These are phyloP conservation scores for Agaricus blazei DNA, from an alignment of 768 basidiomycete genomes.

Conservation along the genomic window DNA sequence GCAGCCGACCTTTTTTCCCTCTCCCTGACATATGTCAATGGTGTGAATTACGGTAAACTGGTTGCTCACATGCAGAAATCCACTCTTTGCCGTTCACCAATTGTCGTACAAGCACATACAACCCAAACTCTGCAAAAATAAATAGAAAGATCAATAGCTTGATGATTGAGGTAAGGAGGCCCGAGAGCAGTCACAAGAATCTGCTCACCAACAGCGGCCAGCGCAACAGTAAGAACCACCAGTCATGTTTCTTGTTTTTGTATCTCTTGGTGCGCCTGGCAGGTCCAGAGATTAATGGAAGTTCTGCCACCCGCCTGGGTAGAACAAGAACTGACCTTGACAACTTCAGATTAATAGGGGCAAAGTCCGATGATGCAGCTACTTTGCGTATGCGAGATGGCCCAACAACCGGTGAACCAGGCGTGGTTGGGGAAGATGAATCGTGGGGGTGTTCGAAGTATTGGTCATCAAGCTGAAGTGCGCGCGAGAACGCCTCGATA, in stretches of 20 bases:
- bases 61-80: constrained; percentile 71
- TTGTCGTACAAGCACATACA: constrained; percentile 87
- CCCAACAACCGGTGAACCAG: constrained; percentile 30
- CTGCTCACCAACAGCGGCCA: constrained; percentile 79
- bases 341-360: constrained; percentile 84
- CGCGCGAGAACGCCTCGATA: constrained; percentile 74
- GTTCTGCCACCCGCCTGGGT: not conserved
- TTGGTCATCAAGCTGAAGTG: constrained; percentile 59
- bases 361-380: constrained; percentile 81
- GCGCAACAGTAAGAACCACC: constrained; percentile 70
- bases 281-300: not conserved
- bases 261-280: constrained; percentile 28
- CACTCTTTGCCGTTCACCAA: constrained; percentile 94
- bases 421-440: constrained; percentile 31
- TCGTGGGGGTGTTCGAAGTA: constrained; percentile 29
- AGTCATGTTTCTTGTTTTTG: constrained; percentile 53
- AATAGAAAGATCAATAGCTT: constrained; percentile 81
- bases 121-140: constrained; percentile 78
- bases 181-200: not conserved
- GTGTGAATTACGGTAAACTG: not conserved
- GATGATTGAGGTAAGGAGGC: not conserved
- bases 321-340: constrained; percentile 48
- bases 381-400: constrained; percentile 66
- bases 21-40: constrained; percentile 49
- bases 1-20: constrained; percentile 74